Percentiles rank a stretch among this genome's conserved stretches.
These are phyloP conservation scores for Lentinula detonsa DNA, from an alignment of 768 basidiomycete species.

Conservation along the genomic window DNA sequence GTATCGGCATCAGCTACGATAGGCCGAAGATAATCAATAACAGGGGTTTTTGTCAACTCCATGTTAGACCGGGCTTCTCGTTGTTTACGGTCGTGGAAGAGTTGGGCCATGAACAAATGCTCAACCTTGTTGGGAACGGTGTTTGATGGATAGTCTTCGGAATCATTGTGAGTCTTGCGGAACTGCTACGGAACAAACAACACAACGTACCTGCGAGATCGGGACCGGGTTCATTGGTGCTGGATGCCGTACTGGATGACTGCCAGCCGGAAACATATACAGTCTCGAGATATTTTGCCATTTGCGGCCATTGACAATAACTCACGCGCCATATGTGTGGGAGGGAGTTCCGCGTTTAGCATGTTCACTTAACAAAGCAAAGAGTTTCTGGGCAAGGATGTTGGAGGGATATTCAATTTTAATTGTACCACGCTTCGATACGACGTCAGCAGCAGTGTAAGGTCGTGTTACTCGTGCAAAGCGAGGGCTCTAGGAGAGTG, in stretches of 20 bases:
- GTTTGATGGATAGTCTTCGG: conserved; percentile 91
- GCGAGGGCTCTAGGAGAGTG: conserved; percentile 60
- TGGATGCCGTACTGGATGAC: conserved; percentile 89
- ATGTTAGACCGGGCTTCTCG: conserved; percentile 69
- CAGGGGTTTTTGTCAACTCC: conserved; percentile 64
- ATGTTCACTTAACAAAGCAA: conserved; percentile 67
- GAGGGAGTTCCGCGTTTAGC: conserved; percentile 74
- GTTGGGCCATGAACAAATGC: conserved; percentile 95
- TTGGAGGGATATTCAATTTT: conserved; percentile 84
- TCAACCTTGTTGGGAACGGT: conserved; percentile 99
- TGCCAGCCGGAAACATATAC: conserved; percentile 98
- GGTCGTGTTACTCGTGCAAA: conserved; percentile 83
- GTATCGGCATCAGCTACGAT: conserved; percentile 97
- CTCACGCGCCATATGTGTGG: conserved; percentile 98
- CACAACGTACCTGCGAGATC: conserved; percentile 80
- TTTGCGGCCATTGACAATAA: conserved; percentile 49
- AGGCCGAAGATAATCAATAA: conserved; percentile 88
- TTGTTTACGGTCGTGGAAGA: conserved; percentile 99
- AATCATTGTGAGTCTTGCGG: background rate
- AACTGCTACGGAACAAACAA: background rate
- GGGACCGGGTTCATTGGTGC: conserved; percentile 94
- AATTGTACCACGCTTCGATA: conserved; percentile 88
- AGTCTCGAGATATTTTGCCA: conserved; percentile 98
- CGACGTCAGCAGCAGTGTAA: conserved; percentile 90
- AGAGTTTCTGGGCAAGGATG: conserved; percentile 83